These are phyloP conservation scores for Cardamine chenopodiifolia DNA, from an alignment of 345 rosid genomes.

Conservation along the genomic window DNA sequence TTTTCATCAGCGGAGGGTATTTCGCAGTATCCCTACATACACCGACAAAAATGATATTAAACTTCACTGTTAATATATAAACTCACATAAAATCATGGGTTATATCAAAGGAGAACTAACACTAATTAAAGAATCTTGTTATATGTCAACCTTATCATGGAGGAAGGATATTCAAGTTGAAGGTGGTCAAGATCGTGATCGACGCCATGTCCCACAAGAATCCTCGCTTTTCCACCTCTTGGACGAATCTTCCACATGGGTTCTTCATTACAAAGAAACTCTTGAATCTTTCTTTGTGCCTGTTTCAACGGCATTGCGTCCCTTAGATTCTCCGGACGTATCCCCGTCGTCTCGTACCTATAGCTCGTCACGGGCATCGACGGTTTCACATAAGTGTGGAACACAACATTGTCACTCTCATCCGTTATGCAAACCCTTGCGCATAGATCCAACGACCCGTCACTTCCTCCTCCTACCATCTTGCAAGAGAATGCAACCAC, in stretches of 20 bases:
- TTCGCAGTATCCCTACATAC: constrained; percentile 71
- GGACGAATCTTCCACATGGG: constrained; percentile 92
- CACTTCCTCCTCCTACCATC: constrained; percentile 95
- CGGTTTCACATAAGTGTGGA: constrained; percentile 82
- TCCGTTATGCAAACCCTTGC: constrained; percentile 83
- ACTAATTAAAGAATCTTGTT: constrained; percentile 14
- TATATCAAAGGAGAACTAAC: constrained; percentile 16
- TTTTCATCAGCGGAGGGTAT: constrained; percentile 91
- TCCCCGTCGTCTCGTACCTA: constrained; percentile 84
- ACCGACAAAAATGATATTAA: not conserved
- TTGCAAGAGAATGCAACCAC: constrained; percentile 84
- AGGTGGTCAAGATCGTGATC: constrained; percentile 76
- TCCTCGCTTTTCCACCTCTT: constrained; percentile 72
- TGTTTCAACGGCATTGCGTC: constrained; percentile 75
- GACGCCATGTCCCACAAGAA: constrained; percentile 90
- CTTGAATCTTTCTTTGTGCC: constrained; percentile 81
- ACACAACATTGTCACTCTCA: constrained; percentile 69
- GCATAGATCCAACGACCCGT: constrained; percentile 77
- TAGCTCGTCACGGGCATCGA: constrained; percentile 70
- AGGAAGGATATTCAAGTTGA: constrained; percentile 77
- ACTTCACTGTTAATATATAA: not conserved
- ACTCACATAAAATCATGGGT: constrained; percentile 1
- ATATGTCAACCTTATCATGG: constrained; percentile 69
- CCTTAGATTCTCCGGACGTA: constrained; percentile 68
- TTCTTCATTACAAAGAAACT: constrained; percentile 84